Percentiles rank a stretch among this genome's conserved stretches.
phyloP scores from a whole-genome alignment of 495 filamentous ascomycete genomes.

The Podospora pseudocomata region DNA sequence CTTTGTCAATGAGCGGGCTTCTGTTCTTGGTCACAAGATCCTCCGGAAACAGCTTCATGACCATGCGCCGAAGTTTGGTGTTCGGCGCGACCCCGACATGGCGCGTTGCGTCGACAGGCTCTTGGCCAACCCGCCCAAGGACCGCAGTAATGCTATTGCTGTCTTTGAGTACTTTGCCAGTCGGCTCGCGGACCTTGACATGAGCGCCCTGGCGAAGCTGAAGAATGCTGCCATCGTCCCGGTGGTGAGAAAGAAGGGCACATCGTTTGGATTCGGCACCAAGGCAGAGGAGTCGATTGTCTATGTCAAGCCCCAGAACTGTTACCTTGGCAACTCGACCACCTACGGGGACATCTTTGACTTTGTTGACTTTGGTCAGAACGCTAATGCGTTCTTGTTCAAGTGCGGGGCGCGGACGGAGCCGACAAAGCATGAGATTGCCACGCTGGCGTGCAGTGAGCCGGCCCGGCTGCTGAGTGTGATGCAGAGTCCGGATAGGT shows the following conservation, averaged over 20 bases:
- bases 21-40: slow-evolving; percentile 75
- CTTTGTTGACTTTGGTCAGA: slow-evolving; percentile 86
- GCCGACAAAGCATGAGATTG: slow-evolving; percentile 81
- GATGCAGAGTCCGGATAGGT: slow-evolving; percentile 77
- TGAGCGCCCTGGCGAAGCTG: slow-evolving; percentile 56
- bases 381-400: slow-evolving; percentile 84
- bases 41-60: slow-evolving; percentile 66
- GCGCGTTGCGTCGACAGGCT: slow-evolving; percentile 67
- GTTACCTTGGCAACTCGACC: slow-evolving; percentile 71
- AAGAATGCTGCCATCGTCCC: slow-evolving; percentile 67
- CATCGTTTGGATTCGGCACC: slow-evolving; percentile 11
- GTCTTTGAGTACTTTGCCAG: slow-evolving; percentile 80
- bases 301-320: slow-evolving; percentile 58
- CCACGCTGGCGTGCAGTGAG: slow-evolving; percentile 69
- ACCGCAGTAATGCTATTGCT: slow-evolving; percentile 57
- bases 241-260: slow-evolving; percentile 43
- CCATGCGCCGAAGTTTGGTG: slow-evolving; percentile 78
- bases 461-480: slow-evolving; percentile 73
- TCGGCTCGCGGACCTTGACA: slow-evolving; percentile 65
- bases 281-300: slow-evolving; percentile 29
- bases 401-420: slow-evolving; percentile 85
- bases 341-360: slow-evolving; percentile 88
- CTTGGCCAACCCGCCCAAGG: slow-evolving; percentile 64
- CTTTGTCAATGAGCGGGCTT: slow-evolving; percentile 73
- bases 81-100: slow-evolving; percentile 73